Conservation (phyloP, 371 early-diverging fungal species). For the Rhizopus delemar region DNA sequence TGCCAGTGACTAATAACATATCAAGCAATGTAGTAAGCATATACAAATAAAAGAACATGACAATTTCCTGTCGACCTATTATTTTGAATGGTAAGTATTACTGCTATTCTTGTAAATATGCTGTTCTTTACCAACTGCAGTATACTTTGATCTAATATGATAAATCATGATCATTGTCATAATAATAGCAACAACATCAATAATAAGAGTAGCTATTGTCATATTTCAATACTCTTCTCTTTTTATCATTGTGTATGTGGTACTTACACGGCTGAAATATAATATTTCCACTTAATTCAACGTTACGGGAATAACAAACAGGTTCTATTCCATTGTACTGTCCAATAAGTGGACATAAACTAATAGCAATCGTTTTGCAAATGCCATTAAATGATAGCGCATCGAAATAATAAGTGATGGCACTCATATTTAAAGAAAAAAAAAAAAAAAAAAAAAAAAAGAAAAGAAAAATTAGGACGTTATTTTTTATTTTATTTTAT, state of each 20-base stretch:
- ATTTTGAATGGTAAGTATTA: background rate
- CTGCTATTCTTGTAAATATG: background rate
- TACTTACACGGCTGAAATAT: slow-evolving; percentile 88
- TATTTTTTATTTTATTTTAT: too few species aligned
- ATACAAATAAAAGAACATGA: slow-evolving; percentile 90
- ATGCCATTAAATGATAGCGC: slow-evolving; percentile 76
- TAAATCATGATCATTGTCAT: slow-evolving; percentile 93
- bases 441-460: slow-evolving; percentile 2
- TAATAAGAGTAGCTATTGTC: slow-evolving; percentile 64
- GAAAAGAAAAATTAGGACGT: background rate
- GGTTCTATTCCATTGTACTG: slow-evolving; percentile 79
- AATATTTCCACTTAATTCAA: slow-evolving; percentile 74
- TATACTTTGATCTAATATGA: slow-evolving; percentile 89
- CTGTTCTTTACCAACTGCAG: slow-evolving; percentile 76
- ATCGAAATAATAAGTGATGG: slow-evolving; percentile 43
- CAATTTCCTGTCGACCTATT: slow-evolving; percentile 87
- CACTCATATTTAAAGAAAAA: slow-evolving; percentile 31
- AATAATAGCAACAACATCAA: slow-evolving; percentile 79
- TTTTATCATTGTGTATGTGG: background rate
- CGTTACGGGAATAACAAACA: slow-evolving; percentile 90
- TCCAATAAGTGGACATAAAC: slow-evolving; percentile 89
- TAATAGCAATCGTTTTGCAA: slow-evolving; percentile 78
- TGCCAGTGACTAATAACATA: slow-evolving; percentile 78
- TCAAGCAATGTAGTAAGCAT: slow-evolving; percentile 71
- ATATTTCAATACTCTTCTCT: background rate